Base-by-base conservation (phyloP, 164 flowering plant species). In the Paratinospora sagittata region DNA sequence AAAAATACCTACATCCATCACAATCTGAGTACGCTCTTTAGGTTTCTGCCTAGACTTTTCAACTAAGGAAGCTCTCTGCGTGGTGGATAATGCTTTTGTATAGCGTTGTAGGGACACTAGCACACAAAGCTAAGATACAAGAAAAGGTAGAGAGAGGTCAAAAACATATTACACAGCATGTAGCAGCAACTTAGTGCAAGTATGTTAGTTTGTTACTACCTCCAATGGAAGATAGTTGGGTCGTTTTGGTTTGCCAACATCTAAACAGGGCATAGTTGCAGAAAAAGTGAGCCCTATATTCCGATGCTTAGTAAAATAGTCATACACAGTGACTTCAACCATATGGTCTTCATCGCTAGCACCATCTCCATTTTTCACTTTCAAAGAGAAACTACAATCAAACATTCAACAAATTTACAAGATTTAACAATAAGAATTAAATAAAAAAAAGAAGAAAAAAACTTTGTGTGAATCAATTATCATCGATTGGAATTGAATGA, bases 11-110 rank as follows among this genome's bases (percentile, higher is more conserved):
- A 90, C 97, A 78, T 84, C 87, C 65, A 80, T 84, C 67, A 90
- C 63, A 70, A 74, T 81, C 52, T 27, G 49, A 55, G 85, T 83
- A 70, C 81, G 85, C 52, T 90, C 95, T 21, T 19, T 80, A 74
- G 97, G 95, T 74, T 87, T 92, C 76, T 87, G 92, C 81, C 93
- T 86, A 12, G 91, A 88, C 66, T 80, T 88, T 73, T 92, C 95
- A 62, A 85, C 85, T 66, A 90, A 74, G 27, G 88, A 70, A 47
- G 90, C 78, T 75, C 87, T 85, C 70, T 92, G 97, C 70, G 52
- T 66, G 9, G 78, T 60, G n/a, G 97, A 86, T 62, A 90, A 74
- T 65, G 88, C 79, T 71, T 87, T 90, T 71, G 83, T 90, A 74
- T 88, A 87, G 5, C 88, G 85, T 76, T 88, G 95, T 67, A 90